Evolutionary conservation across 2,329 filamentous ascomycete genomes (phyloP), one percentile per base, ranked within the genome.

Genomic region (Cephalotrichum gorgonifer): DNA sequence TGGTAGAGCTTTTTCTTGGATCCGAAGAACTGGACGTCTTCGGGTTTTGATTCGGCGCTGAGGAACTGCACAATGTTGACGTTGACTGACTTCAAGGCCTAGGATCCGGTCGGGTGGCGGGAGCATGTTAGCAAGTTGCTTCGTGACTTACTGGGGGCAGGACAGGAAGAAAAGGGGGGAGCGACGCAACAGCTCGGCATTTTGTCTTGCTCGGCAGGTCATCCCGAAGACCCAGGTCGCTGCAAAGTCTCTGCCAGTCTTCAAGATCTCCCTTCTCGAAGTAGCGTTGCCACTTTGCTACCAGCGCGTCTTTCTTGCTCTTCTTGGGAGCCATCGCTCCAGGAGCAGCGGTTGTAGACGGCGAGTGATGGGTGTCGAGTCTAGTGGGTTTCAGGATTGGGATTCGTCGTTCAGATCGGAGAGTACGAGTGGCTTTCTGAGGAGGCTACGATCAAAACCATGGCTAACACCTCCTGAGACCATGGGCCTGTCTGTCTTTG

Each of bases 61-160:
- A 78, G 57, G 50, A 78, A 71, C 56, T 78, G 74, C 26, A 52
- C 52, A 33, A 77, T 76, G 51, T 77, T 77, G 50, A 77, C 64
- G 57, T 68, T 66, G 4, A 75, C 59, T 0, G 44, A 53, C n/a
- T 55, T 56, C 2, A 75, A 57, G 3, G 64, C 35, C 46, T 48
- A 31, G 11, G 7, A 8, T 31, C 14, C 14, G 8, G 28, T 8
- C 7, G 28, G 14, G 28, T 8, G 28, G 7, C 22, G 2, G 6
- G 14, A n/a, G 14, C 17, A 11, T 39, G 23, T 43, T 43, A 43
- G 41, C 41, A 6, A 26, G 35, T 20, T 22, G 35, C 17, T 27
- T 43, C 4, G 5, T n/a, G 6, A 5, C 9, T 26, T 7, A 48
- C 11, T 12, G 43, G 20, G 27, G 38, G n/a, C 15, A 33, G 6